Evolutionary conservation across 805 yeast species (phyloP), one percentile per base, ranked within the genome.

Genomic region (Pichia nakasei): DNA sequence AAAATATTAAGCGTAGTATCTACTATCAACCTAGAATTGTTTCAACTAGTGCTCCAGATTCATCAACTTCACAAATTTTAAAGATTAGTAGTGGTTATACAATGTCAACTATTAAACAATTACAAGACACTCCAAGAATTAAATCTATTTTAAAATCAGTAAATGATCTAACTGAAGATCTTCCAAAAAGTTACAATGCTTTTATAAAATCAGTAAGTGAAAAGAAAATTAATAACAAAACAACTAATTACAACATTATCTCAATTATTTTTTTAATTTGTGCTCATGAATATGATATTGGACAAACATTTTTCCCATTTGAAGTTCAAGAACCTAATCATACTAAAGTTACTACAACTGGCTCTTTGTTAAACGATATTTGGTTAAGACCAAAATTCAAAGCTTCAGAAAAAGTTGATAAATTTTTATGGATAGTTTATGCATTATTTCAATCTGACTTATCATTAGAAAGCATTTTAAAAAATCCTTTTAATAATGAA

Each of bases 41-140:
- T 12, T 21, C 43, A n/a, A 35, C 21, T 21, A 22, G 24, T 13
- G 4, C n/a, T 37, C 39, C 20, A 21, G 22, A 8, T 4, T 15
- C 41, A 22, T n/a, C 19, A 11, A 31, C 43, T n/a, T 47, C 50
- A 8, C 32, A 27, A 8, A 13, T 15, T 9, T 11, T 53, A 31
- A 55, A 59, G 42, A 60, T 60, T 20, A 58, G 59, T 13, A 55
- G 56, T 38, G 63, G 64, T 8, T 62, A 59, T 42, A 61, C 66
- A 1, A 51, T 57, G 53, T 51, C 70, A 13, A 74, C 75, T 37
- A 80, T 80, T 38, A 86, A 84, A 58, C 93, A 87, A 45, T 68
- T 91, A 34, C 97, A 91, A 64, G 97, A 91, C 58, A 93, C 97
- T 0, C 97, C 97, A 2, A 70, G 97, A 44, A 72, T 91, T 49